Evolutionary conservation across 257 asterid genomes (phyloP).

Genomic region (Solanum piurae): DNA sequence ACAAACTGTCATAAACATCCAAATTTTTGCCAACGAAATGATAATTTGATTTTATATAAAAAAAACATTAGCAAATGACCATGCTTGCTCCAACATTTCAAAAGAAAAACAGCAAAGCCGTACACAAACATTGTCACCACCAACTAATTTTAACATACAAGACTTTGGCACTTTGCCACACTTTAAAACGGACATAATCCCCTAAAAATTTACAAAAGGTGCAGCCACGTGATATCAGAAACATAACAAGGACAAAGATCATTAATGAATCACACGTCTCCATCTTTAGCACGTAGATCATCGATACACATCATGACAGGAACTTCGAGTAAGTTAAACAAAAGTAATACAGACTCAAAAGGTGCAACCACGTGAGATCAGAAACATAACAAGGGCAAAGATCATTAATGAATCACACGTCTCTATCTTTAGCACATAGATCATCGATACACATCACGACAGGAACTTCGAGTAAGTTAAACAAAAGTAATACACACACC

Average conservation of each 20-base stretch:
- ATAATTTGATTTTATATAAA: background rate
- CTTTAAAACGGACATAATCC: background rate
- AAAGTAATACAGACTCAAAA: background rate
- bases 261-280: background rate
- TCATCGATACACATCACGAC: background rate
- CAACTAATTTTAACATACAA: background rate
- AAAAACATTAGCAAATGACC: background rate
- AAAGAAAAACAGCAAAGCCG: background rate
- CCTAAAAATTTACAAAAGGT: background rate
- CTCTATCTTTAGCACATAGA: background rate
- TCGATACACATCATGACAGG: background rate
- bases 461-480: background rate
- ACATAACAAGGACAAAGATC: background rate
- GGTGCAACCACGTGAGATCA: background rate
- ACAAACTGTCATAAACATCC: background rate
- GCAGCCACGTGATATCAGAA: background rate
- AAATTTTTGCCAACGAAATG: background rate
- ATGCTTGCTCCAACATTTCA: background rate
- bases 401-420: background rate
- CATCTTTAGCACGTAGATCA: background rate
- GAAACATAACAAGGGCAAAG: background rate
- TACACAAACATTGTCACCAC: background rate
- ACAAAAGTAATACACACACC: background rate
- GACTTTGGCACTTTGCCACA: background rate
- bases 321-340: background rate